These are phyloP conservation scores for Zasmidium cellare DNA, from an alignment of 2,329 filamentous ascomycete genomes.

Conservation along the genomic window DNA sequence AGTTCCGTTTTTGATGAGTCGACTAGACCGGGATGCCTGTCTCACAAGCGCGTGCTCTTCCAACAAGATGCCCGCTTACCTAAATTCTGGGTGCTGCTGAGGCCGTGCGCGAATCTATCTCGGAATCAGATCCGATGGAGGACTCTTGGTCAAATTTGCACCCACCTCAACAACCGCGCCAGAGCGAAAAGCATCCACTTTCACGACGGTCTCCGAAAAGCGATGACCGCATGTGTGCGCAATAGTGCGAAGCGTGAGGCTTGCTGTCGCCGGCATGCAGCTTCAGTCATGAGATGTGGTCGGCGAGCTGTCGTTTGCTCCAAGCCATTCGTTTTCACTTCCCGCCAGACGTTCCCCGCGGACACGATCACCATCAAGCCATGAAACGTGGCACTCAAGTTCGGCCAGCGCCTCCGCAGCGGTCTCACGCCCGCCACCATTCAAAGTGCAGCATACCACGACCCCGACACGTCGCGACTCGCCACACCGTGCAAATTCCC, in stretches of 20 bases:
- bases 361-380: slow-evolving; percentile 2
- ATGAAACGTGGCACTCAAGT: slow-evolving; percentile 5
- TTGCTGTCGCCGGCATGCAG: not conserved
- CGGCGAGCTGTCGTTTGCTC: not conserved
- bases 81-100: not conserved
- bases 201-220: not conserved
- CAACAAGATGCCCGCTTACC: not conserved
- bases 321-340: not conserved
- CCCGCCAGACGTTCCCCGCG: not conserved
- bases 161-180: too few relatives aligned
- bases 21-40: not conserved
- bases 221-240: not conserved
- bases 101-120: not conserved
- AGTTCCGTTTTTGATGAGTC: not conserved
- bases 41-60: not conserved
- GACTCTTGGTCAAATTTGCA: too few relatives aligned
- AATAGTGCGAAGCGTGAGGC: not conserved
- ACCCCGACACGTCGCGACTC: not conserved
- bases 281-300: not conserved
- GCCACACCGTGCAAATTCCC: not conserved
- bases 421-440: not conserved
- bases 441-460: not conserved
- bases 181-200: not conserved
- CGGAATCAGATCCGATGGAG: not conserved
- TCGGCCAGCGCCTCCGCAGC: not conserved